Evolutionary conservation across 306 rosid genomes (phyloP).

Genomic region (Elaeagnus macrophylla): DNA sequence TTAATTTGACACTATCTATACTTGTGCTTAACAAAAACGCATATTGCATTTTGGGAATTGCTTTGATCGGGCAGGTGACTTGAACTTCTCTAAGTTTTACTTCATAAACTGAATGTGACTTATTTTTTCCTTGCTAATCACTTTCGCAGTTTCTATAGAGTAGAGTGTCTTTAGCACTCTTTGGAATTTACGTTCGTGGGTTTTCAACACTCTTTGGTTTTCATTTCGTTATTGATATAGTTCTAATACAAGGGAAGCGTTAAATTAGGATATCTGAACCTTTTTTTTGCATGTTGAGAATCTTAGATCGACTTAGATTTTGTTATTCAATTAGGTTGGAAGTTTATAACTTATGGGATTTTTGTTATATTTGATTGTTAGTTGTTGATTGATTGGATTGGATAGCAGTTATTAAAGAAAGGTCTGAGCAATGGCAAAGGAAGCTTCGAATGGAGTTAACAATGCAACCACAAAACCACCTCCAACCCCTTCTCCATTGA

Average conservation of each 20-base stretch:
- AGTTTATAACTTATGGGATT: neutral
- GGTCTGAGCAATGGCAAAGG: constrained; percentile 33
- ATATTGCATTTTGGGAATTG: constrained; percentile 3
- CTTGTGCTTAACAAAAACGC: constrained; percentile 5
- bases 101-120: neutral
- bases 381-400: constrained; percentile 9
- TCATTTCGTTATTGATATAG: too few relatives aligned
- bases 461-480: constrained; percentile 32
- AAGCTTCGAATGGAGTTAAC: constrained; percentile 35
- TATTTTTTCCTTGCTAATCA: neutral
- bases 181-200: neutral
- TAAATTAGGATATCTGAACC: too few relatives aligned
- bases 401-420: constrained; percentile 18
- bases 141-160: neutral
- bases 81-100: neutral
- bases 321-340: neutral
- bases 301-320: too few relatives aligned
- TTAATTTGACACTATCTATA: neutral
- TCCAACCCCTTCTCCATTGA: constrained; percentile 46
- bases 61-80: constrained; percentile 11
- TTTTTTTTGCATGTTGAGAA: too few relatives aligned
- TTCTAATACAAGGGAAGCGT: too few relatives aligned
- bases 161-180: neutral
- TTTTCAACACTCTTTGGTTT: neutral
- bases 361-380: neutral